phyloP scores from a whole-genome alignment of 2,329 filamentous ascomycete species.

The Celoporthe dispersa region DNA sequence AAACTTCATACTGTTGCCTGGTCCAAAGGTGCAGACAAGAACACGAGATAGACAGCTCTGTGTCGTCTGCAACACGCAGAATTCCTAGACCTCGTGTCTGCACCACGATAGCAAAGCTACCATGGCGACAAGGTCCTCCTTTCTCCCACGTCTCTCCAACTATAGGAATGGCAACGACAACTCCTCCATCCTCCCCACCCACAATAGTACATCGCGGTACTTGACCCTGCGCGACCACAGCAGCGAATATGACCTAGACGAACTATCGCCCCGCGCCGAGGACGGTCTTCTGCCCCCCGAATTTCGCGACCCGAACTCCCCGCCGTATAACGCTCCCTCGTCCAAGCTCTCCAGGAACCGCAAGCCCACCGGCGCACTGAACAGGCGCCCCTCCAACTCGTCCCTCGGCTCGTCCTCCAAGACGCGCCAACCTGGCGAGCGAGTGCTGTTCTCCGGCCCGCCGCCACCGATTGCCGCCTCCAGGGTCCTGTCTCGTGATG shows the following conservation, averaged over 20 bases:
- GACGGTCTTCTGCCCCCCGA: conserved; percentile 31
- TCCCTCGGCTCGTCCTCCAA: conserved; percentile 32
- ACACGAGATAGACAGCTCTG: not conserved
- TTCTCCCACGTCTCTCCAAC: conserved; percentile 39
- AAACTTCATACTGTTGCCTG: not conserved
- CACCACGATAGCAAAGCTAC: not conserved
- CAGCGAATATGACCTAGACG: conserved; percentile 42
- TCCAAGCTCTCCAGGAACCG: conserved; percentile 24
- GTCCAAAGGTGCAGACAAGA: not conserved
- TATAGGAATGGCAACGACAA: conserved; percentile 31
- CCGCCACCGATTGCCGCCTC: conserved; percentile 56
- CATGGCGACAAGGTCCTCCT: conserved; percentile 37
- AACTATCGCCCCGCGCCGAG: conserved; percentile 40
- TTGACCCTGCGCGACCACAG: conserved; percentile 36
- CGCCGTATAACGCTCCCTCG: not conserved
- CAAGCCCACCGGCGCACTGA: conserved; percentile 25
- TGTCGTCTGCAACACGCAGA: not conserved
- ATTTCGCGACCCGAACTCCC: conserved; percentile 21
- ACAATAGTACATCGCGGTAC: conserved; percentile 31
- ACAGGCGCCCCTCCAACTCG: conserved; percentile 29
- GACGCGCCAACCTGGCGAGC: conserved; percentile 38
- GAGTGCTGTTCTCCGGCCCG: conserved; percentile 51
- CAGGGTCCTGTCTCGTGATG: conserved; percentile 42
- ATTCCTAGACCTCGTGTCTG: no score
- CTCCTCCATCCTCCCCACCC: conserved; percentile 36